Base-by-base conservation (phyloP, 805 yeast species). In the Jamesozyma spencerorum region DNA sequence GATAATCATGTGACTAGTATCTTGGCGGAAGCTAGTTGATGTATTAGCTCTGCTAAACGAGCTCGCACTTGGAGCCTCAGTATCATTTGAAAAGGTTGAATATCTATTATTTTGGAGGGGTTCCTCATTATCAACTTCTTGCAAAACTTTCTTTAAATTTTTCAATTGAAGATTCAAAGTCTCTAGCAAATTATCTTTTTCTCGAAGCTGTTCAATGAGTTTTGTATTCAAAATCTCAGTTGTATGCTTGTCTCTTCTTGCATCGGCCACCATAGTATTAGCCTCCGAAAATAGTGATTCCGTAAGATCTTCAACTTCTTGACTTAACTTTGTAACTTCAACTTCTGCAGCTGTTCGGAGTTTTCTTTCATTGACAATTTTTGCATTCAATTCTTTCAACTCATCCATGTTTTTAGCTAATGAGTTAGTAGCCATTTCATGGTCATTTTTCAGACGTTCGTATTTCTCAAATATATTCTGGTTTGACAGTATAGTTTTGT, bases 281-380 rank as follows among this genome's bases (percentile, higher is more conserved):
- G 95, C 95, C 55, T 86, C 92, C 46, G 76, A 81, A 55, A 85
- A 85, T 26, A 85, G 63, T 1, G 87, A 76, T 1, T 80, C 85
- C 1, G 87, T 75, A 36, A 85, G 62, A 31, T 85, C 94, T 54
- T 84, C 92, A 29, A 85, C 82, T 55, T 85, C 95, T 26, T 70
- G 74, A 46, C 80, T 75, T 38, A 85, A 62, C 43, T 72, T 70
- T 35, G 72, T 66, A 14, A 74, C 79, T 48, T 81, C 84, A 10
- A 62, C 64, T 47, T 79, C 81, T 1, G 85, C 81, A 6, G 58
- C 65, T 8, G 57, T 60, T 44, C 73, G 74, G 42, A 51, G 60
- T 33, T 55, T 56, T n/a, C 53, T 52, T 36, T 61, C 65, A 4
- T 55, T 43, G 18, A 49, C 51, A 18, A 66, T 36, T 42, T 46